These are phyloP conservation scores for Filobasidium floriforme DNA, from an alignment of 768 basidiomycete species.

Conservation along the genomic window DNA sequence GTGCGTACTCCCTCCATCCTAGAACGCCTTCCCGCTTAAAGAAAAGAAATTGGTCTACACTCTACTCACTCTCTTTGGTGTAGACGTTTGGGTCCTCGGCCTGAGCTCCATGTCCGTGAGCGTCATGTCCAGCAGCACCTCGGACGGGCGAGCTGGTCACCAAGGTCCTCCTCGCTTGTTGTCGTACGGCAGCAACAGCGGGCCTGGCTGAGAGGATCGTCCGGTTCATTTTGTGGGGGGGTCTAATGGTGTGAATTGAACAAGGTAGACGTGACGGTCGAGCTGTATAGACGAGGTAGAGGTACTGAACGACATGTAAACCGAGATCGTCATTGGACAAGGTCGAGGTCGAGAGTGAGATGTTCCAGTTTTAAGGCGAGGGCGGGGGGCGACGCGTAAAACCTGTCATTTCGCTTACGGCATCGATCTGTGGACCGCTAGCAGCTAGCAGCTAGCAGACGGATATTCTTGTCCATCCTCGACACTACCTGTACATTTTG, in stretches of 20 bases:
- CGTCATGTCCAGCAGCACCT: slow-evolving; percentile 17
- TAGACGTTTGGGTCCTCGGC: slow-evolving; percentile 10
- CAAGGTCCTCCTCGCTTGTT: slow-evolving; percentile 8
- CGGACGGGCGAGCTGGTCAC: slow-evolving; percentile 5
- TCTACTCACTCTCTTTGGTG: slow-evolving; percentile 14
- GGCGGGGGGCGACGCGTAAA: background rate
- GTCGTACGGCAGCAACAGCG: background rate
- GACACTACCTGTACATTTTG: too few species aligned
- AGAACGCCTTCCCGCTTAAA: too few species aligned
- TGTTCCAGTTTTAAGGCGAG: background rate
- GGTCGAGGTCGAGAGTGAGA: background rate
- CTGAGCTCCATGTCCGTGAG: slow-evolving; percentile 8
- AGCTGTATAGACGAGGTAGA: background rate
- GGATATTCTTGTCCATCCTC: background rate
- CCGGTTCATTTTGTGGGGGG: background rate
- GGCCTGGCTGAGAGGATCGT: background rate
- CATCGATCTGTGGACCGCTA: too few species aligned
- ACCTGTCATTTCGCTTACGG: background rate
- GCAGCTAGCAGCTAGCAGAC: too few species aligned
- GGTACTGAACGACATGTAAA: too few species aligned
- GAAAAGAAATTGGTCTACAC: too few species aligned
- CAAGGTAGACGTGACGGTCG: background rate
- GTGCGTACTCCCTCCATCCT: too few species aligned
- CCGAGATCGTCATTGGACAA: background rate
- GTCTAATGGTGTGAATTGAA: background rate